Conservation (phyloP, 2,329 filamentous ascomycete genomes). For the Cytospora schulzeri region DNA sequence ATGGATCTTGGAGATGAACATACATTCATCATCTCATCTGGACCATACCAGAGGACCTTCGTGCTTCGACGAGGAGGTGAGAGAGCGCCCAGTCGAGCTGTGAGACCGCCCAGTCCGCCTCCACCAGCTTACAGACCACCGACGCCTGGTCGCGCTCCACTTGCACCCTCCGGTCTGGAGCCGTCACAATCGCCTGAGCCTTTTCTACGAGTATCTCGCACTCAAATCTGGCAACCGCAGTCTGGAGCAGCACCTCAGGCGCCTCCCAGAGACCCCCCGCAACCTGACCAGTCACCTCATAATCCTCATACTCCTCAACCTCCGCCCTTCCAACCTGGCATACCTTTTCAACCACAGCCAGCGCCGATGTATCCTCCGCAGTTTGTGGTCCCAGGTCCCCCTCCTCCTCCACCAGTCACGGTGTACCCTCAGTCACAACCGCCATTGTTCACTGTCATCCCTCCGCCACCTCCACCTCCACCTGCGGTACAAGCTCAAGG, state of each 20-base stretch:
- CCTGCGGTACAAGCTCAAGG: background rate
- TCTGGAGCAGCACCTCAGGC: background rate
- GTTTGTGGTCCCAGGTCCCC: slow-evolving; percentile 3
- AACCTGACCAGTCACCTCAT: background rate
- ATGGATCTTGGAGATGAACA: slow-evolving; percentile 12
- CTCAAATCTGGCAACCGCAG: slow-evolving; percentile 5
- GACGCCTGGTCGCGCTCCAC: background rate
- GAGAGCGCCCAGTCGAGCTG: background rate
- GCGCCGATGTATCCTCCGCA: slow-evolving; percentile 3
- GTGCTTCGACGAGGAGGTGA: slow-evolving; percentile 2
- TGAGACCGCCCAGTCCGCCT: background rate
- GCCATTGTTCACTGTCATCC: slow-evolving; percentile 2
- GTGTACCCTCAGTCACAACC: slow-evolving; percentile 9
- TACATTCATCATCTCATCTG: slow-evolving; percentile 10
- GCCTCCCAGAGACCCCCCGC: background rate
- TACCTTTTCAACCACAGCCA: background rate
- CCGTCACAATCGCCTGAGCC: background rate
- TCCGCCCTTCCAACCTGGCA: background rate
- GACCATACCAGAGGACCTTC: slow-evolving; percentile 10
- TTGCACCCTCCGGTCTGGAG: background rate
- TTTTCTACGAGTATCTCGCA: background rate
- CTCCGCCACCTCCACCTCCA: slow-evolving; percentile 5
- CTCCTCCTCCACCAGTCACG: slow-evolving; percentile 9
- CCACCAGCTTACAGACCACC: slow-evolving; percentile 16
- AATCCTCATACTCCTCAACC: background rate